A percentile compares a stretch with the other conserved stretches of the same genome.
Conservation (phyloP, 192 early-diverging fungal species). For the Backusella liffmaniae region DNA sequence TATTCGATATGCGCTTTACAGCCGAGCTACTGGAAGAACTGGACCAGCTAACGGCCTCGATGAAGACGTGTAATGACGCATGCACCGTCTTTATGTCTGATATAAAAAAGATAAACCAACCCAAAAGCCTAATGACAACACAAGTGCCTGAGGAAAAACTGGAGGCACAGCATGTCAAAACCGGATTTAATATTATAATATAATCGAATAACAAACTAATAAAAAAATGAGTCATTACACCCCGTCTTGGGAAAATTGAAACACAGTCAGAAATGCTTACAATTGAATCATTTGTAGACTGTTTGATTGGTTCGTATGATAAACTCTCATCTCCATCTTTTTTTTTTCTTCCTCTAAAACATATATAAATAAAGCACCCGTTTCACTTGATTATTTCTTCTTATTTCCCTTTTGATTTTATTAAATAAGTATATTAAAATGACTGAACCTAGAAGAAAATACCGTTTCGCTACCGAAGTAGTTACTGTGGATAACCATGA, state of each 20-base stretch:
- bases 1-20: slow-evolving; percentile 72
- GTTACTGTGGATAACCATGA: slow-evolving; percentile 72
- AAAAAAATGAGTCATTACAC: slow-evolving; percentile 7
- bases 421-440: background rate
- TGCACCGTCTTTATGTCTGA: background rate
- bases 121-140: background rate
- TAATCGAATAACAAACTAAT: background rate
- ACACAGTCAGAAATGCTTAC: background rate
- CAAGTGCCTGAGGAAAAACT: slow-evolving; percentile 16
- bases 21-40: slow-evolving; percentile 38
- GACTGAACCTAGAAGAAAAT: slow-evolving; percentile 42
- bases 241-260: background rate
- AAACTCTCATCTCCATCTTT: background rate
- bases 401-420: background rate
- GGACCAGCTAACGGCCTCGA: slow-evolving; percentile 31
- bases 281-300: slow-evolving; percentile 7
- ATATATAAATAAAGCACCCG: background rate
- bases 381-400: background rate
- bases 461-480: slow-evolving; percentile 74
- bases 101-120: slow-evolving; percentile 6
- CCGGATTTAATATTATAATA: slow-evolving; percentile 6
- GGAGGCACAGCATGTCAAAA: slow-evolving; percentile 14
- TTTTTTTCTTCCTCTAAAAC: background rate
- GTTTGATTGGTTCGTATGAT: background rate
- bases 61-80: background rate